Conservation (phyloP, 371 early-diverging fungal species). For the Rhizomucor pusillus region DNA sequence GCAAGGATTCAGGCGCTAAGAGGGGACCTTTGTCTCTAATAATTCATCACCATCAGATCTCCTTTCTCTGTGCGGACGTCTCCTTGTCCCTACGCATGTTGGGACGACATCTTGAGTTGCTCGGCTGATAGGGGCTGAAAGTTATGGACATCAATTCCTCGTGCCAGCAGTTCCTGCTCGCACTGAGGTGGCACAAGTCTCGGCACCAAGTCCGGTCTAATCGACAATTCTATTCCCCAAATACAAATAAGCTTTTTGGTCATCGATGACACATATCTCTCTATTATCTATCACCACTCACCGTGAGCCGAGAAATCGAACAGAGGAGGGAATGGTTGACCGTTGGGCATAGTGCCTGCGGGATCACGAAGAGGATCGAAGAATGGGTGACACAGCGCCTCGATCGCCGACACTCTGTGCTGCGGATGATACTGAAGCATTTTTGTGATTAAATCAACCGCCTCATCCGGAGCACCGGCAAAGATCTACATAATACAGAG, state of each 20-base stretch:
- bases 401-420: conserved; percentile 84
- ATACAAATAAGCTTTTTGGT: too few relatives aligned
- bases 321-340: conserved; percentile 79
- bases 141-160: conserved; percentile 43
- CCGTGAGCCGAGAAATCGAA: conserved; percentile 87
- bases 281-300: conserved; percentile 27
- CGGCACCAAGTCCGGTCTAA: conserved; percentile 56
- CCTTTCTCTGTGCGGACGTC: too few relatives aligned
- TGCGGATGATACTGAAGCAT: conserved; percentile 95
- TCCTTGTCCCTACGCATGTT: too few relatives aligned
- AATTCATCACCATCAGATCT: too few relatives aligned
- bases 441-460: conserved; percentile 82
- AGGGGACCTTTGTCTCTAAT: too few relatives aligned
- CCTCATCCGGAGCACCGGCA: conserved; percentile 67
- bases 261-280: not conserved
- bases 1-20: too few relatives aligned
- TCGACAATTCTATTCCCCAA: conserved; percentile 40
- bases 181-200: conserved; percentile 64
- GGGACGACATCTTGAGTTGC: conserved; percentile 24
- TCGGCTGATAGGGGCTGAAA: conserved; percentile 45
- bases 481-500: conserved; percentile 10
- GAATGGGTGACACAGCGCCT: conserved; percentile 93
- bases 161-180: conserved; percentile 45
- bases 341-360: conserved; percentile 76
- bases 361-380: conserved; percentile 93